Percentiles rank a stretch among this genome's conserved stretches.
phyloP scores from a whole-genome alignment of 768 basidiomycete genomes.

The Paxillus involutus region DNA sequence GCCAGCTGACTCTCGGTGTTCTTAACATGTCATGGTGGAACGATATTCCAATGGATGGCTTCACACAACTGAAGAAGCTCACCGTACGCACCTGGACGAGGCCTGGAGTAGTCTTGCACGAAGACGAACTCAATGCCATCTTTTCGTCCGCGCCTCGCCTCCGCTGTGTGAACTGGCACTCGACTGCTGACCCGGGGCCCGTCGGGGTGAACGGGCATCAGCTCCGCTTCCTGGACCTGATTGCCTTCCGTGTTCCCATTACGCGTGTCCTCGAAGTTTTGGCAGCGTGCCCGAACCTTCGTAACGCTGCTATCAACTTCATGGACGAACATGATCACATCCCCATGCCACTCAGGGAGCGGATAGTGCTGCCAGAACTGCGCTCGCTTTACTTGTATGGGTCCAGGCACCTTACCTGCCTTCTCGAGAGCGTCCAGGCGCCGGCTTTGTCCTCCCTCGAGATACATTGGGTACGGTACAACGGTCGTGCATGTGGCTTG shows the following conservation, averaged over 20 bases:
- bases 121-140: not conserved
- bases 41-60: not conserved
- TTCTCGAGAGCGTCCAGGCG: not conserved
- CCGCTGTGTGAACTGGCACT: not conserved
- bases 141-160: not conserved
- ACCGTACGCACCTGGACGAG: not conserved
- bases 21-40: not conserved
- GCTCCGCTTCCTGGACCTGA: not conserved
- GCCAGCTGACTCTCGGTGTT: not conserved
- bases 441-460: not conserved
- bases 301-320: not conserved
- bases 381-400: not conserved
- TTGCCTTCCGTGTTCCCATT: not conserved
- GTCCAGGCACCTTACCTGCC: not conserved
- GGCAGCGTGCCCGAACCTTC: not conserved
- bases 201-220: not conserved
- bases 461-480: not conserved
- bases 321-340: not conserved
- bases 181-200: not conserved
- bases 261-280: not conserved
- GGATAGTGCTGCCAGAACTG: too few relatives aligned
- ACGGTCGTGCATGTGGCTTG: not conserved
- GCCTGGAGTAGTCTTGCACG: not conserved
- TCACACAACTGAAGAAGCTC: not conserved
- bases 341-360: not conserved